phyloP scores from a whole-genome alignment of 768 basidiomycete species.

The Gymnopilus junonius region DNA sequence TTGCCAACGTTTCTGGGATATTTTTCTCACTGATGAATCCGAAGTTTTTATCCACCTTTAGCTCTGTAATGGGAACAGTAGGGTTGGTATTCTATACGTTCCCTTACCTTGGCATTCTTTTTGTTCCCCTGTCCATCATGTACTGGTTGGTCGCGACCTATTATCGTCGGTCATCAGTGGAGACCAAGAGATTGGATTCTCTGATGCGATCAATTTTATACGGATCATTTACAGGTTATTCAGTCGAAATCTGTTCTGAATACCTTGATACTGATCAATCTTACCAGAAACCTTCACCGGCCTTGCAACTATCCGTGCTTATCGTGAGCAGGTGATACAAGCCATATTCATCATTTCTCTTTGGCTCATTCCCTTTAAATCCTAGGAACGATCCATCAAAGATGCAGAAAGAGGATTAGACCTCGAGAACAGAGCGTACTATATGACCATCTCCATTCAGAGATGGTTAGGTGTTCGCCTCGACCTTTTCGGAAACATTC shows the following conservation, averaged over 20 bases:
- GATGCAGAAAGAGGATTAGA: slow-evolving; percentile 60
- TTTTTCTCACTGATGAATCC: not conserved
- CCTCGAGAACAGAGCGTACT: slow-evolving; percentile 65
- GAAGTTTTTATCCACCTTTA: slow-evolving; percentile 23
- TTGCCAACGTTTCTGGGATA: not conserved
- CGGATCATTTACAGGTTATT: slow-evolving; percentile 56
- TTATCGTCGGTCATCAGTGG: slow-evolving; percentile 65
- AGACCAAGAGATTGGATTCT: slow-evolving; percentile 69
- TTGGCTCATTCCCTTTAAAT: not conserved
- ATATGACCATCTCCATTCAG: slow-evolving; percentile 69
- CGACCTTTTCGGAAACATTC: slow-evolving; percentile 67
- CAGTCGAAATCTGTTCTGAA: slow-evolving; percentile 2
- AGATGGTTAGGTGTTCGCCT: slow-evolving; percentile 68
- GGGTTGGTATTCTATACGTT: slow-evolving; percentile 70
- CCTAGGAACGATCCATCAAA: slow-evolving; percentile 50
- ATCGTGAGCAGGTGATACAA: slow-evolving; percentile 51
- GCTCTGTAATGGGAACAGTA: slow-evolving; percentile 55
- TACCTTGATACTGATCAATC: not conserved
- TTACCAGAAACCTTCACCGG: slow-evolving; percentile 62
- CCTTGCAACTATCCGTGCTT: slow-evolving; percentile 65
- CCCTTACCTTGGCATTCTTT: slow-evolving; percentile 68
- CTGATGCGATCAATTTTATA: slow-evolving; percentile 63
- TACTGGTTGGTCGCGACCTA: slow-evolving; percentile 59
- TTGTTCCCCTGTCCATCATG: slow-evolving; percentile 54
- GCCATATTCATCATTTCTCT: not conserved